Conservation (phyloP, 805 yeast genomes). For the Clavispora asparagi region DNA sequence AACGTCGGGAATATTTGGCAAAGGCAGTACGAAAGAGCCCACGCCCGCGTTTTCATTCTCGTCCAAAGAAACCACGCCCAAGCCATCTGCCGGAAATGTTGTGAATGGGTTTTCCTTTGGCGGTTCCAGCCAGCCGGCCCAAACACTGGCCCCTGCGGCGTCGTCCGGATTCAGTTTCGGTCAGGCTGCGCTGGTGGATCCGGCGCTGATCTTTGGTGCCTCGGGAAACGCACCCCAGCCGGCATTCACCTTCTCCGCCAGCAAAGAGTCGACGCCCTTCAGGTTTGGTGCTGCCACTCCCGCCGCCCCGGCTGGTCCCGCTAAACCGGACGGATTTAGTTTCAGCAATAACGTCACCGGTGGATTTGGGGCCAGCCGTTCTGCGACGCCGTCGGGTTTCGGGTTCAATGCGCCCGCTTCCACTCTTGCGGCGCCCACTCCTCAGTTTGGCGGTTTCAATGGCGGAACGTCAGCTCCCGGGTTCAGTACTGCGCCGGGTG, state of each 20-base stretch:
- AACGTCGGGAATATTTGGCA: not conserved
- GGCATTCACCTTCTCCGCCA: constrained; percentile 10
- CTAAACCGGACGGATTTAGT: not conserved
- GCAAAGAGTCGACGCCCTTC: constrained; percentile 3
- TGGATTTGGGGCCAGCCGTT: constrained; percentile 6
- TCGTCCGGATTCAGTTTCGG: constrained; percentile 14
- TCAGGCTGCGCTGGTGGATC: constrained; percentile 24
- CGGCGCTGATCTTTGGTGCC: constrained; percentile 27
- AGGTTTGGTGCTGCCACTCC: constrained; percentile 1
- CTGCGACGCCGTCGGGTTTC: constrained; percentile 8
- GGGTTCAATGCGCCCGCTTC: not conserved
- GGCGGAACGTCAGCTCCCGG: not conserved
- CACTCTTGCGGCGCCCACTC: not conserved
- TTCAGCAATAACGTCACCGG: constrained; percentile 1
- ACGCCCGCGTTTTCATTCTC: constrained; percentile 11
- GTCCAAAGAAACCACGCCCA: constrained; percentile 6
- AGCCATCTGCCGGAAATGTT: not conserved
- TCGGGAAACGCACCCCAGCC: constrained; percentile 11
- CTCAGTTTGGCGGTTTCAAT: not conserved
- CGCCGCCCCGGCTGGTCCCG: not conserved
- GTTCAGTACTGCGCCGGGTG: not conserved
- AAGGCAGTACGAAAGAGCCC: constrained; percentile 1
- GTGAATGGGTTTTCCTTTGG: constrained; percentile 10
- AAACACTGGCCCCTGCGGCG: not conserved
- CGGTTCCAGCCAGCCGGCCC: not conserved